Evolutionary conservation across 202 grass and related monocot genomes (phyloP).

Genomic region (Setaria viridis): DNA sequence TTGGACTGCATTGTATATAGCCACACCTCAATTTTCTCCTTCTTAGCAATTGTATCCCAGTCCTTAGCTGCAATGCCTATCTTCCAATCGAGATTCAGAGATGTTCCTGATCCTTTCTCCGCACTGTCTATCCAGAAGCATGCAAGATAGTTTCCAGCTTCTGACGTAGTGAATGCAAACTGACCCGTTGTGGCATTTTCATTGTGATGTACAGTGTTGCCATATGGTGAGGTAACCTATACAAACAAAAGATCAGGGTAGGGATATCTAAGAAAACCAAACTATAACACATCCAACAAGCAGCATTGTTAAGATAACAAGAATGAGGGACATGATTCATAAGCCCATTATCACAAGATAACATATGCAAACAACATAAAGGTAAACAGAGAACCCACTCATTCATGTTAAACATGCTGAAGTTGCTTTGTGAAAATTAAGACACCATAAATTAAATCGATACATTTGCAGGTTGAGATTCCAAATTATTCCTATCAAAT

Average conservation of each 20-base stretch:
- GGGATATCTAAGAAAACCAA: background rate
- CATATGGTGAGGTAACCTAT: conserved; percentile 96
- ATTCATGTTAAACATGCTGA: background rate
- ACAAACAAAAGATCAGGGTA: conserved; percentile 33
- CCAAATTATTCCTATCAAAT: background rate
- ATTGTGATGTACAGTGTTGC: conserved; percentile 83
- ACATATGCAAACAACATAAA: conserved; percentile 6
- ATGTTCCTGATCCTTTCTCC: conserved; percentile 63
- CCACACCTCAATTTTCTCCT: conserved; percentile 89
- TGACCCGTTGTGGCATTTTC: conserved; percentile 71
- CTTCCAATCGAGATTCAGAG: conserved; percentile 91
- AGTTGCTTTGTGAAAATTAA: background rate
- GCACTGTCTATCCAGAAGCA: conserved; percentile 91
- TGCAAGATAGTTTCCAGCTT: conserved; percentile 96
- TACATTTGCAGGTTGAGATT: background rate
- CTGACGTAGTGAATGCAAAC: conserved; percentile 94
- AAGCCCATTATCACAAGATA: background rate
- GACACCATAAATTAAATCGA: background rate
- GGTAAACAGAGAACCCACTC: background rate
- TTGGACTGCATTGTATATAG: background rate
- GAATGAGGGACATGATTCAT: conserved; percentile 12
- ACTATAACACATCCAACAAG: background rate
- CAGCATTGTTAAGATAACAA: background rate
- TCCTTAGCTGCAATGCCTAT: conserved; percentile 95
- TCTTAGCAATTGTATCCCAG: conserved; percentile 89